phyloP scores from a whole-genome alignment of 768 basidiomycete species.

The Termitomyces eurrhizus region DNA sequence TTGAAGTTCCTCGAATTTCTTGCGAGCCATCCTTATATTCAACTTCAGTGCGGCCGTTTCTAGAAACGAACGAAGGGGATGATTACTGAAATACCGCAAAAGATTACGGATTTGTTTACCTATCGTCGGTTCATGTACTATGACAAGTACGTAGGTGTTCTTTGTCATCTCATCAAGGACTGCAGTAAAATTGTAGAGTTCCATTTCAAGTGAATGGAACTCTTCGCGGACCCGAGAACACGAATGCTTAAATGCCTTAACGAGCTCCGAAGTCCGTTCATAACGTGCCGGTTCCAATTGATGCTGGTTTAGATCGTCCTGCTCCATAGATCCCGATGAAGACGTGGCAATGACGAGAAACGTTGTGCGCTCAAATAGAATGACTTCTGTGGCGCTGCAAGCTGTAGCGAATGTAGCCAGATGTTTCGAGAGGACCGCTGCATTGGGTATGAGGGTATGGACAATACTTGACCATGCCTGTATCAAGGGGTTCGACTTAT shows the following conservation, averaged over 20 bases:
- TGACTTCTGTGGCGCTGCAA: slow-evolving; percentile 88
- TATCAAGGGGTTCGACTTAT: slow-evolving; percentile 2
- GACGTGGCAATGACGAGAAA: slow-evolving; percentile 96
- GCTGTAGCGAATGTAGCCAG: slow-evolving; percentile 82
- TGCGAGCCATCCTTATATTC: slow-evolving; percentile 82
- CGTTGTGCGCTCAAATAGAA: slow-evolving; percentile 95
- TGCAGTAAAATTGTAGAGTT: slow-evolving; percentile 79
- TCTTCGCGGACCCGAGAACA: slow-evolving; percentile 84
- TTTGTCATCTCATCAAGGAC: slow-evolving; percentile 89
- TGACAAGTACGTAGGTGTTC: slow-evolving; percentile 89
- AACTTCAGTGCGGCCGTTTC: slow-evolving; percentile 86
- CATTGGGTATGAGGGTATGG: slow-evolving; percentile 94
- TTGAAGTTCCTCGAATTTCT: slow-evolving; percentile 89
- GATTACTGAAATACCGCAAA: neutral
- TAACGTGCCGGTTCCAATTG: slow-evolving; percentile 68
- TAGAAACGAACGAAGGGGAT: slow-evolving; percentile 25
- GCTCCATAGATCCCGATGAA: slow-evolving; percentile 21
- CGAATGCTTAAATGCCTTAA: slow-evolving; percentile 93
- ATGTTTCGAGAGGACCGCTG: slow-evolving; percentile 82
- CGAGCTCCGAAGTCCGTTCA: slow-evolving; percentile 86
- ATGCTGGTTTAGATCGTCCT: slow-evolving; percentile 31
- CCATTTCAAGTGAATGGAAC: slow-evolving; percentile 84
- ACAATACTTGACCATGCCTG: slow-evolving; percentile 99
- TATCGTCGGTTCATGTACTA: slow-evolving; percentile 86
- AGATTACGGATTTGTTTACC: slow-evolving; percentile 38